These are phyloP conservation scores for Agarophyton chilense DNA, from an alignment of 23 red algal species.

Conservation along the genomic window DNA sequence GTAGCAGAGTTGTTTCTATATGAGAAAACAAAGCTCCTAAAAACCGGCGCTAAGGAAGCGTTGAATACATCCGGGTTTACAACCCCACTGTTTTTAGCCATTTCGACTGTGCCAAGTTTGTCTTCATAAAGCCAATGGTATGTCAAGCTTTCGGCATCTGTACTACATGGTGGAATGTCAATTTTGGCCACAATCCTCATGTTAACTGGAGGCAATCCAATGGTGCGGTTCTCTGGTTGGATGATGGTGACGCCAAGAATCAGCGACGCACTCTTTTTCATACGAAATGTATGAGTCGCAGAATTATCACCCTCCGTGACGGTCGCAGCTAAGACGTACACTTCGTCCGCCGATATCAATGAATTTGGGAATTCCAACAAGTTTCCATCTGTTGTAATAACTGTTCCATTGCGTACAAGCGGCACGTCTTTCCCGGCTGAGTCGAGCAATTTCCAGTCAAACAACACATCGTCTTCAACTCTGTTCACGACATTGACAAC, in stretches of 20 bases:
- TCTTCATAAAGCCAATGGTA: constrained; percentile 63
- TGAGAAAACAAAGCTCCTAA: constrained; percentile 37
- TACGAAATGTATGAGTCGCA: constrained; percentile 1
- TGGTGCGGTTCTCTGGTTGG: constrained; percentile 54
- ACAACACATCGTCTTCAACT: background rate
- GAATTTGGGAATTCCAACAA: constrained; percentile 33
- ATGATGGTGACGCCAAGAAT: constrained; percentile 39
- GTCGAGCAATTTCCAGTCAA: constrained; percentile 37
- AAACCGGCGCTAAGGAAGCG: constrained; percentile 4
- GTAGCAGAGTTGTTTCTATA: constrained; percentile 39
- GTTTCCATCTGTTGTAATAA: background rate
- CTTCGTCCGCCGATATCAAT: constrained; percentile 1
- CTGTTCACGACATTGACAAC: constrained; percentile 19
- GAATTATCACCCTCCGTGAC: background rate
- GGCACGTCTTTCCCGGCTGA: background rate
- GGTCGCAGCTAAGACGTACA: background rate
- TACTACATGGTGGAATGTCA: constrained; percentile 49
- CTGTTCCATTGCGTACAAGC: constrained; percentile 5
- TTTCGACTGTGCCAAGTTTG: constrained; percentile 23
- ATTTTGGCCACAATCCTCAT: constrained; percentile 55
- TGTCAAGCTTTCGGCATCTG: background rate
- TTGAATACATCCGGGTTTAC: constrained; percentile 7
- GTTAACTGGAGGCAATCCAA: constrained; percentile 20
- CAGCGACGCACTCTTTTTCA: constrained; percentile 9
- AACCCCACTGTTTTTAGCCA: constrained; percentile 7